These are phyloP conservation scores for Mixia osmundae DNA, from an alignment of 1,284 basidiomycete species.

Conservation along the genomic window DNA sequence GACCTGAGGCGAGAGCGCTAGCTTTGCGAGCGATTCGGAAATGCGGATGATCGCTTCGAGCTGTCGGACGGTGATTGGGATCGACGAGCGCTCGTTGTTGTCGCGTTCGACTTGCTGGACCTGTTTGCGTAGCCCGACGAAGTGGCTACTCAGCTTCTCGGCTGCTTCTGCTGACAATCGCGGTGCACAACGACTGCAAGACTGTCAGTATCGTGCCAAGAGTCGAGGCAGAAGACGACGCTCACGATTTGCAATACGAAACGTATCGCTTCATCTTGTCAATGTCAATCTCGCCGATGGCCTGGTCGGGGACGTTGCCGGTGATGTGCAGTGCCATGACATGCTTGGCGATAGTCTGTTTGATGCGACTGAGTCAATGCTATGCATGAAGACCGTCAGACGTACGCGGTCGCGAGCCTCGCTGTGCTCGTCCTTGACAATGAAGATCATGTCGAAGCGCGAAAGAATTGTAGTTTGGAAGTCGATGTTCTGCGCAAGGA, in stretches of 20 bases:
- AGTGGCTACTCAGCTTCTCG: slow-evolving; percentile 92
- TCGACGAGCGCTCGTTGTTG: slow-evolving; percentile 90
- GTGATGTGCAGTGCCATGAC: slow-evolving; percentile 99
- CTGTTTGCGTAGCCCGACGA: slow-evolving; percentile 79
- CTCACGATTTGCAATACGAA: slow-evolving; percentile 77
- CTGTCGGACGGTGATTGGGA: slow-evolving; percentile 98
- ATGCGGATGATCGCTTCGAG: slow-evolving; percentile 97
- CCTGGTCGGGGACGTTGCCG: slow-evolving; percentile 43
- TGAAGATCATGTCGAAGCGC: slow-evolving; percentile 99
- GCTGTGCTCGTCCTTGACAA: slow-evolving; percentile 95
- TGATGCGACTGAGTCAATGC: slow-evolving; percentile 1
- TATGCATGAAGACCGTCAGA: slow-evolving; percentile 1
- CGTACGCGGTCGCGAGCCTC: slow-evolving; percentile 64
- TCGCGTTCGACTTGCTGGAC: slow-evolving; percentile 91
- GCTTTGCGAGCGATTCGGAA: slow-evolving; percentile 85
- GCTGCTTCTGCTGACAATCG: slow-evolving; percentile 76
- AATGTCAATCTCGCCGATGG: slow-evolving; percentile 77
- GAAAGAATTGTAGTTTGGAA: slow-evolving; percentile 97
- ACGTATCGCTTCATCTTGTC: slow-evolving; percentile 98
- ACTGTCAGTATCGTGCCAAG: slow-evolving; percentile 2
- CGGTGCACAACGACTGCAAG: slow-evolving; percentile 70
- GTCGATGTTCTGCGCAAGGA: slow-evolving; percentile 57
- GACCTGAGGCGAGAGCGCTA: slow-evolving; percentile 68
- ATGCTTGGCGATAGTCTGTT: slow-evolving; percentile 77
- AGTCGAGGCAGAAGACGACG: slow-evolving; percentile 1